Conservation (phyloP, 176 grass and related monocot species). For the Avena eriantha region DNA sequence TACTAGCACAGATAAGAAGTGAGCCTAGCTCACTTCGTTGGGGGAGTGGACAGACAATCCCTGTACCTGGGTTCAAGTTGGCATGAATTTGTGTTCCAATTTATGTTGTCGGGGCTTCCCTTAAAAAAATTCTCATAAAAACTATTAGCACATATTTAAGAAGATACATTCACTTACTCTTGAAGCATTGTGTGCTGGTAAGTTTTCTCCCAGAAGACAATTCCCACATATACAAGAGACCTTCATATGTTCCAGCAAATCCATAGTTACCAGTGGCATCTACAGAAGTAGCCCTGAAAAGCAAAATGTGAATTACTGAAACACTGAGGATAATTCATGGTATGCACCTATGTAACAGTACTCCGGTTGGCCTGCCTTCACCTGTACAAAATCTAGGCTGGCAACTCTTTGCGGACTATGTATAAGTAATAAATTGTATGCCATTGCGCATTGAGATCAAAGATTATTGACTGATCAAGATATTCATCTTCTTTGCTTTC, state of each 20-base stretch:
- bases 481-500: slow-evolving; percentile 23
- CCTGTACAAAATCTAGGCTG: slow-evolving; percentile 14
- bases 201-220: slow-evolving; percentile 70
- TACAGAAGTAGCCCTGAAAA: slow-evolving; percentile 72
- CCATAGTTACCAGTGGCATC: slow-evolving; percentile 66
- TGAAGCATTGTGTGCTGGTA: slow-evolving; percentile 52
- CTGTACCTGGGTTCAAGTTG: background rate
- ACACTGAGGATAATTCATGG: slow-evolving; percentile 26
- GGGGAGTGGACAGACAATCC: background rate
- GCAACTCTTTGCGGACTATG: background rate
- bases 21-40: background rate
- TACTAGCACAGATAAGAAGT: background rate
- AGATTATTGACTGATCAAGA: slow-evolving; percentile 16
- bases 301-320: slow-evolving; percentile 27
- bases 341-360: slow-evolving; percentile 21
- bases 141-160: slow-evolving; percentile 16
- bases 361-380: background rate
- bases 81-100: background rate
- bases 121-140: background rate
- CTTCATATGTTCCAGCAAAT: slow-evolving; percentile 75
- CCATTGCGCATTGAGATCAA: background rate
- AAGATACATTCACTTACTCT: slow-evolving; percentile 59
- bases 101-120: background rate
- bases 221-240: slow-evolving; percentile 80
- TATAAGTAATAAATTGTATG: slow-evolving; percentile 11